Base-by-base conservation (phyloP, 371 early-diverging fungal genomes). In the Lichtheimia corymbifera region DNA sequence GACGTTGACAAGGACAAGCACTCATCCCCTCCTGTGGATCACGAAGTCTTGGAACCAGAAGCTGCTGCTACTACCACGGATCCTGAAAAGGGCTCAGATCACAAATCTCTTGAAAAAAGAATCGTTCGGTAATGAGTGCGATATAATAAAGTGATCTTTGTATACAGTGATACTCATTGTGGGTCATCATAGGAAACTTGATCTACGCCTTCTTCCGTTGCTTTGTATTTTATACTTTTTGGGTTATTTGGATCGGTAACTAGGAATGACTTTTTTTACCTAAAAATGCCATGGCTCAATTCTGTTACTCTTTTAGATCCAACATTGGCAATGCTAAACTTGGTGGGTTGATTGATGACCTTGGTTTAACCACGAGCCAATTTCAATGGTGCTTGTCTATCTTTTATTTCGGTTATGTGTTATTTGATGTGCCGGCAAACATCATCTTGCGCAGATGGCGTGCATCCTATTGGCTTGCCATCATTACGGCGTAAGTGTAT, bases 321-420 rank as follows among this genome's bases (percentile, higher is more conserved):
- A 79, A 74, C 56, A 78, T 79, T 55, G 76, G 75, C 42, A 79
- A 79, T 55, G 79, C 79, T 1, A 79, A 71, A 53, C 57, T 79
- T 0, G 79, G 66, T 30, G 76, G 76, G n/a, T 53, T 79, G 13
- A 53, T 63, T 22, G 54, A 45, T 27, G 76, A 76, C 35, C 49
- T 75, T 53, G 13, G 59, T 11, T 49, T 75, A 64, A 59, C 72
- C 0, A 43, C 43, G 3, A 25, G 55, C 41, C 55, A 77, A 35
- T 77, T 69, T 47, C 59, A 58, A n/a, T 65, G 57, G 64, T 51
- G 56, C 11, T 42, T 63, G 40, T 67, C 61, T 3, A 60, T 57
- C 51, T 69, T 62, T 15, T 67, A 61, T 44, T 67, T 64, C 58
- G 67, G 67, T 40, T 68, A 66, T 40, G 67, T 76, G 22, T 55